phyloP scores from a whole-genome alignment of 208 protist species.

The Crithidia sp. region DNA sequence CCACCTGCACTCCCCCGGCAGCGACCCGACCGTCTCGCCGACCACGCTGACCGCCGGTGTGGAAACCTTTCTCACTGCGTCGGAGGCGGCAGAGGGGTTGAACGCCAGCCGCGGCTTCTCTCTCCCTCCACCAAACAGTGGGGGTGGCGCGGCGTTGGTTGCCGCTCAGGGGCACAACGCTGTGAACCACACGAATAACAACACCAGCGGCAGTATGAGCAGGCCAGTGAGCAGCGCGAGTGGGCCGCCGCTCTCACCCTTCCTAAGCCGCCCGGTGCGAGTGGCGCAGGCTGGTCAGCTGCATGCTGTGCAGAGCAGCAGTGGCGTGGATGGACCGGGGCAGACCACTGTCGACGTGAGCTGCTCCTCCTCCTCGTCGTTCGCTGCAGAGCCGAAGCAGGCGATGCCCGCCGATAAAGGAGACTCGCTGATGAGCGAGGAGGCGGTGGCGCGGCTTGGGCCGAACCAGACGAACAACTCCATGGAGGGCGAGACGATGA shows the following conservation, averaged over 20 bases:
- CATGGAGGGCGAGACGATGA: background rate
- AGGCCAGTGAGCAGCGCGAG: slow-evolving; percentile 1
- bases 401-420: background rate
- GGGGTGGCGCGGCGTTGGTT: background rate
- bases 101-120: background rate
- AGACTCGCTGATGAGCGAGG: slow-evolving; percentile 11
- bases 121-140: background rate
- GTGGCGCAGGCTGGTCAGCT: background rate
- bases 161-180: background rate
- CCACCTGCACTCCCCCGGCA: slow-evolving; percentile 6
- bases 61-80: slow-evolving; percentile 12
- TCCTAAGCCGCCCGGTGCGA: background rate
- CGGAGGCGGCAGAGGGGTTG: slow-evolving; percentile 6
- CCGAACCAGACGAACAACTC: slow-evolving; percentile 15
- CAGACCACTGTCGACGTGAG: slow-evolving; percentile 9
- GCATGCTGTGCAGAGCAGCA: background rate
- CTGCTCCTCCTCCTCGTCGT: slow-evolving; percentile 4
- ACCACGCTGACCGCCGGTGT: slow-evolving; percentile 9
- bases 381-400: background rate
- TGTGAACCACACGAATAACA: background rate
- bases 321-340: background rate
- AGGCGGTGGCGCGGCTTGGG: slow-evolving; percentile 8
- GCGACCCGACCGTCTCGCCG: slow-evolving; percentile 3
- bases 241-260: slow-evolving; percentile 10
- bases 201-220: background rate